A percentile compares a stretch with the other conserved stretches of the same genome.
Conservation (phyloP, 2,329 filamentous ascomycete genomes). For the Paecilomyces sp. region DNA sequence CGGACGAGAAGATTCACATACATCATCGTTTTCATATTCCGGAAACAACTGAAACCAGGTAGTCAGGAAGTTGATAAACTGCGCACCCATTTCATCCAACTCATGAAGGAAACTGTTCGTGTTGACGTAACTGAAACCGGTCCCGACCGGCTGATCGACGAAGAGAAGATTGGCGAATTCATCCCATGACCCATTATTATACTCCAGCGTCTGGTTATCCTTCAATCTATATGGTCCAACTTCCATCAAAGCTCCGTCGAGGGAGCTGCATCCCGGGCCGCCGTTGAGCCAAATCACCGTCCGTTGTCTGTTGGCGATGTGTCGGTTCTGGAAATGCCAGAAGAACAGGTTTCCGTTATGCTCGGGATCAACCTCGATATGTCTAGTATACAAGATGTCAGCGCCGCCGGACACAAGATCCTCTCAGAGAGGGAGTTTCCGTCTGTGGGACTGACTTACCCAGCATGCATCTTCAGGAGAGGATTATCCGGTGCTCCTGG, state of each 20-base stretch:
- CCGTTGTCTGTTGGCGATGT: constrained; percentile 84
- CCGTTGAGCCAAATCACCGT: constrained; percentile 97
- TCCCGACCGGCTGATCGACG: constrained; percentile 94
- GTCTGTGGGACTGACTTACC: constrained; percentile 52
- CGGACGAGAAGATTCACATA: constrained; percentile 43
- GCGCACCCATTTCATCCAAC: constrained; percentile 77
- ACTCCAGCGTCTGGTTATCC: constrained; percentile 61
- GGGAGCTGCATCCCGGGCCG: constrained; percentile 92
- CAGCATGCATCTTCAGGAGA: constrained; percentile 93
- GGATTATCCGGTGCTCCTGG: constrained; percentile 76
- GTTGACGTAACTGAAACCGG: constrained; percentile 92
- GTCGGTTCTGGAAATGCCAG: constrained; percentile 94
- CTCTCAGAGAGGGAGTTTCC: not conserved
- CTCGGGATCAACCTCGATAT: constrained; percentile 80
- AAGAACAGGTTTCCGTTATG: constrained; percentile 95
- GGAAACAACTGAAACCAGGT: constrained; percentile 89
- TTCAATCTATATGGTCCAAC: constrained; percentile 86
- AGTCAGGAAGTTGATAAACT: constrained; percentile 83
- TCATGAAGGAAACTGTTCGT: constrained; percentile 81
- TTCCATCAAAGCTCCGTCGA: constrained; percentile 95
- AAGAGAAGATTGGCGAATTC: constrained; percentile 97
- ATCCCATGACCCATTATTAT: constrained; percentile 96
- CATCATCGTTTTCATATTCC: constrained; percentile 85
- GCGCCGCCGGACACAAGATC: constrained; percentile 1
- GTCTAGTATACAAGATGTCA: constrained; percentile 45